Evolutionary conservation across 805 yeast genomes (phyloP).

Genomic region (Starmerella bacillaris): DNA sequence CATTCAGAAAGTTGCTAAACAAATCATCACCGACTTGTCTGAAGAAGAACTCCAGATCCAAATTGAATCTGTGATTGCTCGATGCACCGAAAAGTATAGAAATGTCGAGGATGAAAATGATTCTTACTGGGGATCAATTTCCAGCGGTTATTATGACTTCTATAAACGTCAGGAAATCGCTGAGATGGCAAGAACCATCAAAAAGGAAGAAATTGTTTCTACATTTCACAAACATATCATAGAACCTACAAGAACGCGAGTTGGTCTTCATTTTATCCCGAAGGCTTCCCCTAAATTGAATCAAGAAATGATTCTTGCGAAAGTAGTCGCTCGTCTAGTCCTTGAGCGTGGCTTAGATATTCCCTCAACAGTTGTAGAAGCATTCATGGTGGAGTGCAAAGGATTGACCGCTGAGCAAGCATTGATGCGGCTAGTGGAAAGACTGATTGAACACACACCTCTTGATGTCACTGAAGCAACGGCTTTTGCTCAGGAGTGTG

Average conservation of each 20-base stretch:
- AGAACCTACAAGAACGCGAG: constrained; percentile 26
- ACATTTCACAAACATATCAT: constrained; percentile 34
- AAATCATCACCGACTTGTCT: constrained; percentile 32
- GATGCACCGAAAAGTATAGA: constrained; percentile 53
- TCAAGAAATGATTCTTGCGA: constrained; percentile 14
- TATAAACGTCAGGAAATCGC: constrained; percentile 40
- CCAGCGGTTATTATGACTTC: constrained; percentile 67
- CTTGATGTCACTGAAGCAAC: not conserved
- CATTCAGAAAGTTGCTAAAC: constrained; percentile 29
- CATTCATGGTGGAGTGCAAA: constrained; percentile 10
- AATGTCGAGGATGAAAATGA: constrained; percentile 61
- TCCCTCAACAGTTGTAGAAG: constrained; percentile 14
- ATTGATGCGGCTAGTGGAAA: constrained; percentile 5
- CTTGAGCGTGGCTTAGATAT: constrained; percentile 15
- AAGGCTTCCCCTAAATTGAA: constrained; percentile 19
- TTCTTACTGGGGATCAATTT: constrained; percentile 48
- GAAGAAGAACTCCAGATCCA: constrained; percentile 51
- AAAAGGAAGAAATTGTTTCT: constrained; percentile 38
- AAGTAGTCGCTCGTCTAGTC: constrained; percentile 19
- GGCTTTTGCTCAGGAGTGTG: not conserved
- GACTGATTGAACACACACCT: constrained; percentile 2
- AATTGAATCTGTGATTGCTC: constrained; percentile 47
- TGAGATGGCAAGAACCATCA: constrained; percentile 33
- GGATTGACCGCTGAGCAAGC: constrained; percentile 12
- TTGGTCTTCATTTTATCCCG: constrained; percentile 49